Base-by-base conservation (phyloP, 2,329 filamentous ascomycete species). In the Cercospora citrullina region DNA sequence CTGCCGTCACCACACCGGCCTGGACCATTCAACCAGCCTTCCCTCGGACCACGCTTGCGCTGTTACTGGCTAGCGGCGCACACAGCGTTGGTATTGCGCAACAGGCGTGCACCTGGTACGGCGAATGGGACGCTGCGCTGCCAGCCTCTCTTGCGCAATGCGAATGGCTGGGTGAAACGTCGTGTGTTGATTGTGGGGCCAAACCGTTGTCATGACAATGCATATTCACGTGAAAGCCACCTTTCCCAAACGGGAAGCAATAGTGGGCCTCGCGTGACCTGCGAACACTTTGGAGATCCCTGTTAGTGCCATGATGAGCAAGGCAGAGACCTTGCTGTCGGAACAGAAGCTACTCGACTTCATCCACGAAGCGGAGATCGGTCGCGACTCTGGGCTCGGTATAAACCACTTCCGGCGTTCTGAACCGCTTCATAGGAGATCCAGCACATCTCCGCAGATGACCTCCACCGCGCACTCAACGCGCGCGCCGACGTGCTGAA, bases 251-350 rank as follows among this genome's bases (percentile, higher is more conserved):
- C 31, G 26, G 31, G n/a, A 39, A 2, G 18, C 28, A 16, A 60
- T 3, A 18, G 16, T 60, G 21, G 58, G 39, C 2, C 23, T n/a
- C 58, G 21, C 31, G 28, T 33, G 30, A 60, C 26, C 26, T 61
- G 59, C 59, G 59, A 61, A 48, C 59, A 61, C 59, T 61, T 16
- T 48, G 59, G 59, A 61, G 59, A 61, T 61, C 59, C 59, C 12
- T 39, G 59, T 61, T 61, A 42, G 36, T 45, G 33, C 57, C 7
- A 26, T 57, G 10, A 28, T 57, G 23, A 18, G 23, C 42, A 48
- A 48, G 42, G 42, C 42, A 48, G 42, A 48, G 36, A 42, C 36
- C 36, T n/a, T 42, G 16, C 36, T 8, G 6, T 42, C 16, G 36
- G 36, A 42, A 42, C 36, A 42, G 16, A n/a, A 42, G 36, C 36